Evolutionary conservation across 2,329 filamentous ascomycete genomes (phyloP), one percentile per base, ranked within the genome.

Genomic region (Exophiala xenobiotica): DNA sequence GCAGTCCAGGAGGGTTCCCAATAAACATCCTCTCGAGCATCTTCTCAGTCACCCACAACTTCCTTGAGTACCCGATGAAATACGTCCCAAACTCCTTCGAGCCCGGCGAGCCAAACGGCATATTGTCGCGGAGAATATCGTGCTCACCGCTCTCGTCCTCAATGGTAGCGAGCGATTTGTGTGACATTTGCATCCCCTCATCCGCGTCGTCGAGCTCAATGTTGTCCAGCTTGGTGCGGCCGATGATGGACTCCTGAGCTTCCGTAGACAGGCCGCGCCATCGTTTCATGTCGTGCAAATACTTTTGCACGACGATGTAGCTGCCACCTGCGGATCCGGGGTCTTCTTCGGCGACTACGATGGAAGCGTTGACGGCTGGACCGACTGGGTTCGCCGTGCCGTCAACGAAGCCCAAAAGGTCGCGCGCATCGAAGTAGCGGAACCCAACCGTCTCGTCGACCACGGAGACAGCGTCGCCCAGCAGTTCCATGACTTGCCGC

Each of bases 221-320:
- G 51, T 82, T 82, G 51, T 82, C 79, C 1, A 77, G 52, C 63
- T 83, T 83, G 0, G 76, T 80, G 1, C 80, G 74, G 0, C 80
- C 80, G 39, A 83, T 78, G 44, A 83, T 74, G 11, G 70, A 65
- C 64, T 83, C 78, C 58, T 82, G 80, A 49, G 75, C 61, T 57
- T 82, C 78, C 0, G 73, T 72, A 0, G 69, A 63, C 0, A 82
- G 69, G 0, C 43, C 22, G 2, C 65, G 65, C 79, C 80, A 82
- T 0, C 58, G 66, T 8, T 65, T 65, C 29, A 83, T 61, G 57
- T 81, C 67, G 60, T 81, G 79, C 7, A 80, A 57, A 58, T 82
- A 82, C 57, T 83, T 82, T 57, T 83, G 80, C 1, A 82, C 70
- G 1, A 83, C 78, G 23, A 83, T 67, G 53, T 82, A 83, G 63